Conservation (phyloP, 257 asterid genomes). For the Anisodus tanguticus region DNA sequence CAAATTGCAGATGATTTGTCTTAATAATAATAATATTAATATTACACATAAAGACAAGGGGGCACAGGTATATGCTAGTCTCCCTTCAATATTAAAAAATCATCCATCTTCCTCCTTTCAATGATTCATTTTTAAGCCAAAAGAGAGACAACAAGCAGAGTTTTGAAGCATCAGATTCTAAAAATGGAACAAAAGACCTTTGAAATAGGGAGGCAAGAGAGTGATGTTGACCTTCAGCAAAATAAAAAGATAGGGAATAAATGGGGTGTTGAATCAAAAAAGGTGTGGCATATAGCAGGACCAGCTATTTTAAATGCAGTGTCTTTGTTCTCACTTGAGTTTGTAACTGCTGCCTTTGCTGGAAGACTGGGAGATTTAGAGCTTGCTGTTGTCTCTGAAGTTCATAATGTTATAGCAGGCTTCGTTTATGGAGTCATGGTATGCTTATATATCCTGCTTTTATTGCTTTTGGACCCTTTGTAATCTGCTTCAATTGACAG, state of each 20-base stretch:
- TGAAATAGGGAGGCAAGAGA: constrained; percentile 27
- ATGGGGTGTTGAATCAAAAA: constrained; percentile 40
- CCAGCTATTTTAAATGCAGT: constrained; percentile 45
- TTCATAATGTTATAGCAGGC: constrained; percentile 45
- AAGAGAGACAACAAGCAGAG: background rate
- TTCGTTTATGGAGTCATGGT: constrained; percentile 50
- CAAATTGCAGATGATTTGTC: background rate
- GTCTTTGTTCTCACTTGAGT: constrained; percentile 40
- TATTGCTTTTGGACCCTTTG: background rate
- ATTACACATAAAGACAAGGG: background rate
- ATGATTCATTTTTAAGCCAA: constrained; percentile 1
- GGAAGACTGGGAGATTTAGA: constrained; percentile 47
- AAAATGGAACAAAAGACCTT: constrained; percentile 27
- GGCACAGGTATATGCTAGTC: background rate
- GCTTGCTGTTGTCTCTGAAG: constrained; percentile 47
- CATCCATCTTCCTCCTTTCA: background rate
- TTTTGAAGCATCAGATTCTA: constrained; percentile 20
- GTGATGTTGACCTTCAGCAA: background rate
- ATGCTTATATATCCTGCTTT: background rate
- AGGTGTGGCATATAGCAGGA: constrained; percentile 44
- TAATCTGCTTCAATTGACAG: background rate
- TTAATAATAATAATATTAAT: background rate
- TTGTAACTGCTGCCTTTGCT: constrained; percentile 43
- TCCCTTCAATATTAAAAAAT: background rate
- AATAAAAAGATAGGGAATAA: constrained; percentile 8